Conservation (phyloP, 2,329 filamentous ascomycete genomes). For the Coniochaeta sp. region DNA sequence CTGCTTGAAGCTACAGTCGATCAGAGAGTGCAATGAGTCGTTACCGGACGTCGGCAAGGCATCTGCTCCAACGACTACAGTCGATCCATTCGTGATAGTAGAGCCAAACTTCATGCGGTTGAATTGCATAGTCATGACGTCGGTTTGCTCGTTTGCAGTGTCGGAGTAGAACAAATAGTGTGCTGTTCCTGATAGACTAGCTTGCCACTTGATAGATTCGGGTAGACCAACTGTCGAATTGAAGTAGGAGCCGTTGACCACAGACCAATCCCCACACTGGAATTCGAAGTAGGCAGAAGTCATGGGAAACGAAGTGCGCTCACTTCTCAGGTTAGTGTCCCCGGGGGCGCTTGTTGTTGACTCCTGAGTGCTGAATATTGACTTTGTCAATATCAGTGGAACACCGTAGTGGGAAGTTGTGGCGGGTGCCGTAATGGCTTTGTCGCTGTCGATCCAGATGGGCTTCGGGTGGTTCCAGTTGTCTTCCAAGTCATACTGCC, state of each 20-base stretch:
- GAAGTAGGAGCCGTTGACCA: slow-evolving; percentile 3
- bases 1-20: slow-evolving; percentile 8
- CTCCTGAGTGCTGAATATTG: background rate
- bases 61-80: background rate
- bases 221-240: background rate
- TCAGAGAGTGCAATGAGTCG: slow-evolving; percentile 8
- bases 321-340: background rate
- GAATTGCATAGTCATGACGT: background rate
- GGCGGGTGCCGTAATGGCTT: background rate
- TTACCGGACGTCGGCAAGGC: background rate
- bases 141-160: background rate
- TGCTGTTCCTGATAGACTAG: background rate
- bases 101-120: background rate
- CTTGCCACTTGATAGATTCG: background rate
- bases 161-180: background rate
- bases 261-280: slow-evolving; percentile 8
- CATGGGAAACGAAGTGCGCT: slow-evolving; percentile 5
- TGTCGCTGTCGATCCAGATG: background rate
- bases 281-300: slow-evolving; percentile 8
- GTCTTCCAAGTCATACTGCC: background rate
- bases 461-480: background rate
- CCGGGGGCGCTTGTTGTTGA: background rate
- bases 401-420: background rate
- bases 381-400: background rate
- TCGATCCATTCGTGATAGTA: slow-evolving; percentile 1